Evolutionary conservation across 2,329 filamentous ascomycete species (phyloP).

Genomic region (Arthroderma uncinatum): DNA sequence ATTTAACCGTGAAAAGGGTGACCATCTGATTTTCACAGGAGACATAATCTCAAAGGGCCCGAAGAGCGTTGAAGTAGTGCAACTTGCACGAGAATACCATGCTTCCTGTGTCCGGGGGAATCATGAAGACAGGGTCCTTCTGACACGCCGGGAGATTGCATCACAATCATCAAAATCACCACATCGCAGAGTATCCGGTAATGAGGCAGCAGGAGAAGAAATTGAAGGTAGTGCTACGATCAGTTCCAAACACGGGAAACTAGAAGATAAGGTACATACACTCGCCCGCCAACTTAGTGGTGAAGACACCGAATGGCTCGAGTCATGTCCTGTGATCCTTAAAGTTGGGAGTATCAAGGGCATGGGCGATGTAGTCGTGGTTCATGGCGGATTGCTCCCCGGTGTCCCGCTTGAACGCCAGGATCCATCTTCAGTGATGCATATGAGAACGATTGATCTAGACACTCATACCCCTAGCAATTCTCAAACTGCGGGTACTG

Average conservation of each 20-base stretch:
- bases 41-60: conserved; percentile 82
- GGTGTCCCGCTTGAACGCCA: conserved; percentile 58
- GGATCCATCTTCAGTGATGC: conserved; percentile 76
- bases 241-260: neutral
- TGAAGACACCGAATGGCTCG: conserved; percentile 58
- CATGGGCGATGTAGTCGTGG: conserved; percentile 58
- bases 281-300: conserved; percentile 47
- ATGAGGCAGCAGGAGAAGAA: conserved; percentile 9
- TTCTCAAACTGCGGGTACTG: conserved; percentile 40
- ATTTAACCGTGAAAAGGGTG: conserved; percentile 48
- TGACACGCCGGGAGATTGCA: conserved; percentile 43
- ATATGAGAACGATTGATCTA: conserved; percentile 70
- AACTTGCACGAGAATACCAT: conserved; percentile 58
- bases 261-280: conserved; percentile 33
- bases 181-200: neutral
- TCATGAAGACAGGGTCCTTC: conserved; percentile 79
- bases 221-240: neutral
- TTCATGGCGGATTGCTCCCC: conserved; percentile 77
- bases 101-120: conserved; percentile 83
- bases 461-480: conserved; percentile 48
- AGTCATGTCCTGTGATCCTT: conserved; percentile 65
- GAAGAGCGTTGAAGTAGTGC: conserved; percentile 65
- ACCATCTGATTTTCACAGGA: conserved; percentile 66
- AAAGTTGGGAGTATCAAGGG: conserved; percentile 52
- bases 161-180: neutral